phyloP scores from a whole-genome alignment of 257 asterid genomes.

The Fraxinus excelsior region DNA sequence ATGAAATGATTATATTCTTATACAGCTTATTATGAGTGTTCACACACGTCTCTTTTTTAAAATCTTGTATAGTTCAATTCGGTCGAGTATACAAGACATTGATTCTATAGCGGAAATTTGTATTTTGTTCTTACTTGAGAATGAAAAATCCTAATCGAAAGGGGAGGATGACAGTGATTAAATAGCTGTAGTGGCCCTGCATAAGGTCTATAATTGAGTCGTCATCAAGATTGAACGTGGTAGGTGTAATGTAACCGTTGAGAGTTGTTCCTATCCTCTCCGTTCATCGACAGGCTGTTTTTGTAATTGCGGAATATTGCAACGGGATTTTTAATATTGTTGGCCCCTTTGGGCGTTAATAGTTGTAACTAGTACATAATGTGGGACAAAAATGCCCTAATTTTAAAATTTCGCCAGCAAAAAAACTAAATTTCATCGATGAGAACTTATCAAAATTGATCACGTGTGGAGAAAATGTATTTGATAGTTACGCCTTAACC shows the following conservation, averaged over 20 bases:
- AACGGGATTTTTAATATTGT: no score
- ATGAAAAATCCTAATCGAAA: not conserved
- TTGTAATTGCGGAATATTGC: not conserved
- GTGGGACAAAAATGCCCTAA: no score
- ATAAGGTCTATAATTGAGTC: slow-evolving; percentile 23
- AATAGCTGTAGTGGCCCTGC: not conserved
- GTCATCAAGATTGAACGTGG: slow-evolving; percentile 22
- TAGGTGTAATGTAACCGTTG: slow-evolving; percentile 29
- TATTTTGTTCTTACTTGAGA: slow-evolving; percentile 29
- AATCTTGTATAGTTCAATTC: not conserved
- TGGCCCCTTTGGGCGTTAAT: no score
- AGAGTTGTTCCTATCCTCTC: slow-evolving; percentile 13
- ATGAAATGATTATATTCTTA: not conserved
- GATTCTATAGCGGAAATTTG: slow-evolving; percentile 16
- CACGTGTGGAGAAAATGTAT: no score
- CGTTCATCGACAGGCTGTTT: not conserved
- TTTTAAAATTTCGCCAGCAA: no score
- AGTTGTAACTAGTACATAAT: no score
- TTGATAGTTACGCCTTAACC: no score
- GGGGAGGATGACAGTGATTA: not conserved
- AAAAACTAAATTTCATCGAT: no score
- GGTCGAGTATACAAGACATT: no score
- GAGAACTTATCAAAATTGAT: no score
- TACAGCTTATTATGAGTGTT: not conserved
- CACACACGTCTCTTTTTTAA: no score